phyloP scores from a whole-genome alignment of 306 rosid genomes.

The Senna siamea region DNA sequence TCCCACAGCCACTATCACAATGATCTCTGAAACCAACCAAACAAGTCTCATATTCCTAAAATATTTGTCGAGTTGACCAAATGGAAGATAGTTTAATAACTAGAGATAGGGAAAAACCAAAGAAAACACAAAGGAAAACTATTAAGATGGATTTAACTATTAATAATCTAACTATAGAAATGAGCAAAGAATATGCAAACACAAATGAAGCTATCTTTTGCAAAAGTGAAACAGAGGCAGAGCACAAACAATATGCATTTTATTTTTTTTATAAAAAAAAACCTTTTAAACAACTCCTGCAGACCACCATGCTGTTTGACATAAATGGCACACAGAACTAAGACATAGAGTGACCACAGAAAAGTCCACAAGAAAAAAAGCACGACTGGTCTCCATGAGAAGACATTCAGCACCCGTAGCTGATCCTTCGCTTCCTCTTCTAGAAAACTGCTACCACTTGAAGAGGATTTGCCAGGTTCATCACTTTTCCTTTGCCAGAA shows the following conservation, averaged over 20 bases:
- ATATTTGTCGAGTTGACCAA: too few relatives aligned
- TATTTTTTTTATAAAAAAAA: constrained; percentile 3
- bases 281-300: constrained; percentile 87
- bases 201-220: constrained; percentile 10
- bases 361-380: constrained; percentile 62
- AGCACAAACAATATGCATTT: constrained; percentile 1
- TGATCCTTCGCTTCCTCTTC: constrained; percentile 48
- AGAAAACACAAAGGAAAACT: too few relatives aligned
- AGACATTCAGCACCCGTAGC: constrained; percentile 40
- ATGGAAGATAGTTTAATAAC: too few relatives aligned
- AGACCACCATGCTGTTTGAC: constrained; percentile 79
- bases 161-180: too few relatives aligned
- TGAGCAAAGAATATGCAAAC: constrained; percentile 2
- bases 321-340: constrained; percentile 67
- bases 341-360: constrained; percentile 72
- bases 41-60: not conserved
- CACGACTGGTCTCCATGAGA: constrained; percentile 67
- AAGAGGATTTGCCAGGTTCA: constrained; percentile 47
- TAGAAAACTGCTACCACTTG: constrained; percentile 45
- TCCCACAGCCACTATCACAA: constrained; percentile 16
- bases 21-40: constrained; percentile 25
- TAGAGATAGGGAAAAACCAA: too few relatives aligned
- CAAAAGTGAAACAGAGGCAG: constrained; percentile 12
- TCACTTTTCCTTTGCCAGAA: constrained; percentile 46
- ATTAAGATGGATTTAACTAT: too few relatives aligned